These are phyloP conservation scores for Colletotrichum lindemuthianum DNA, from an alignment of 2,329 filamentous ascomycete genomes.

Conservation along the genomic window DNA sequence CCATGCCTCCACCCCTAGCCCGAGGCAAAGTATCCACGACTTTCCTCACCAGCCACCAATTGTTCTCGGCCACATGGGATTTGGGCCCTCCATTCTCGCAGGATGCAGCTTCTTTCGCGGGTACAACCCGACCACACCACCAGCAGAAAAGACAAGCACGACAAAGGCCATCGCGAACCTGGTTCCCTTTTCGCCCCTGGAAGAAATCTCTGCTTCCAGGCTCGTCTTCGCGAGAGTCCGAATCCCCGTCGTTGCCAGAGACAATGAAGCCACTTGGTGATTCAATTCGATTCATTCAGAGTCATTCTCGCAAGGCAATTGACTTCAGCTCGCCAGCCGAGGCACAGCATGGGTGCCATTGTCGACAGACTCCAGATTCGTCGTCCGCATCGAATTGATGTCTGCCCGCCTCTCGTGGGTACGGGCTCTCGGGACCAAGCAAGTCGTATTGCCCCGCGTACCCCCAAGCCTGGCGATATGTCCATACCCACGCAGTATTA, in stretches of 20 bases:
- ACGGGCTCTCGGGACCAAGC: slow-evolving; percentile 1
- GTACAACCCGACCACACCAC: slow-evolving; percentile 12
- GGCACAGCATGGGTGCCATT: slow-evolving; percentile 10
- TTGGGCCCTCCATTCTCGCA: slow-evolving; percentile 2
- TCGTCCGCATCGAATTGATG: slow-evolving; percentile 12
- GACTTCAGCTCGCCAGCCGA: not conserved
- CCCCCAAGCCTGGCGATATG: too few relatives aligned
- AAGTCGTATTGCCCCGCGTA: too few relatives aligned
- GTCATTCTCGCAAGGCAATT: slow-evolving; percentile 9
- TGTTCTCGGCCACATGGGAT: slow-evolving; percentile 26
- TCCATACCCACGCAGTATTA: too few relatives aligned
- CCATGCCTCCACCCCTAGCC: not conserved
- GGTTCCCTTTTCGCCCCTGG: slow-evolving; percentile 10
- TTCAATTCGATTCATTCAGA: slow-evolving; percentile 22
- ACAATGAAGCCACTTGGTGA: slow-evolving; percentile 9
- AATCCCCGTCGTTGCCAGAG: slow-evolving; percentile 12
- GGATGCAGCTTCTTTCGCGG: slow-evolving; percentile 16
- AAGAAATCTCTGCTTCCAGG: not conserved
- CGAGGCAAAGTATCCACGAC: slow-evolving; percentile 23
- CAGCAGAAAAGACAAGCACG: not conserved
- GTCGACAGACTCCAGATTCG: not conserved
- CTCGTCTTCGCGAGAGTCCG: not conserved
- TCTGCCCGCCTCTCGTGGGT: too few relatives aligned
- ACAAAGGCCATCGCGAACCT: not conserved
- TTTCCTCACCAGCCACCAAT: slow-evolving; percentile 25